Evolutionary conservation across 2,329 filamentous ascomycete genomes (phyloP).

Genomic region (Aspergillus intermedius): DNA sequence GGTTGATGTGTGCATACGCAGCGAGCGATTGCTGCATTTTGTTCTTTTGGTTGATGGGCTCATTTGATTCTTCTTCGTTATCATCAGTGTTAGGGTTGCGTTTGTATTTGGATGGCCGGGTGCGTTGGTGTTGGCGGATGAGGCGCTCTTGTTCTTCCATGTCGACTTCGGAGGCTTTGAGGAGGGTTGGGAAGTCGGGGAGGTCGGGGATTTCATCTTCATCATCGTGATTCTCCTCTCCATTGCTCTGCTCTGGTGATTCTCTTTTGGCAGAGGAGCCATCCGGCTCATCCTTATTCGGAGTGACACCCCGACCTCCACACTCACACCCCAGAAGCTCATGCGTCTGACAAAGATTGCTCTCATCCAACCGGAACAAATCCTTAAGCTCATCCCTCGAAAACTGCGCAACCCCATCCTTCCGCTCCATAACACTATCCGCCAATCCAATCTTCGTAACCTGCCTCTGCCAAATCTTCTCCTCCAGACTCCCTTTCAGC

Average conservation of each 20-base stretch:
- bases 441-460: slow-evolving; percentile 64
- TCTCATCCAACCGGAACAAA: slow-evolving; percentile 59
- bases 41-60: slow-evolving; percentile 20
- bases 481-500: slow-evolving; percentile 62
- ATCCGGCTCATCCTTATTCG: slow-evolving; percentile 6
- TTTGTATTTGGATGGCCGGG: neutral
- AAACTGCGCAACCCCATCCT: slow-evolving; percentile 54
- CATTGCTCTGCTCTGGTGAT: slow-evolving; percentile 8
- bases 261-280: neutral
- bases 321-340: slow-evolving; percentile 60
- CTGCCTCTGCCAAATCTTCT: slow-evolving; percentile 70
- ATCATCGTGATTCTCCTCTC: slow-evolving; percentile 15
- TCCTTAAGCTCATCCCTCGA: slow-evolving; percentile 60
- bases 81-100: neutral
- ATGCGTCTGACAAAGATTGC: slow-evolving; percentile 59
- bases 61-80: slow-evolving; percentile 7
- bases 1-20: slow-evolving; percentile 39
- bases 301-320: slow-evolving; percentile 44
- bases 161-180: slow-evolving; percentile 37
- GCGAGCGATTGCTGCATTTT: slow-evolving; percentile 39
- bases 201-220: slow-evolving; percentile 22
- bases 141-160: slow-evolving; percentile 29
- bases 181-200: slow-evolving; percentile 25
- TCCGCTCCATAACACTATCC: slow-evolving; percentile 64
- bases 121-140: slow-evolving; percentile 17